These are phyloP conservation scores for Backusella tarrabulga DNA, from an alignment of 192 early-diverging fungal species.

Conservation along the genomic window DNA sequence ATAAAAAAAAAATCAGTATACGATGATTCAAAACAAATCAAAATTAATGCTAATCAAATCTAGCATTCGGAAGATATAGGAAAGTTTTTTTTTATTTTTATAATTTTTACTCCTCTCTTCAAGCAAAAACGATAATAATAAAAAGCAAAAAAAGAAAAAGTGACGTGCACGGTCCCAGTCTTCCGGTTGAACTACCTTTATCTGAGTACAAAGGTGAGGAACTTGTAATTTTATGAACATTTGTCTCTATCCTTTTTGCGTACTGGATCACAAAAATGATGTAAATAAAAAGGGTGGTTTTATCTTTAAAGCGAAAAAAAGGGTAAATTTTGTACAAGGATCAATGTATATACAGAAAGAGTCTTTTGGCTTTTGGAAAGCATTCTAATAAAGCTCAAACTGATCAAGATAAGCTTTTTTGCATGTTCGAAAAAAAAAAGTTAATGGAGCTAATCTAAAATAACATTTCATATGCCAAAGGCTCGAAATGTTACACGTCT, in stretches of 20 bases:
- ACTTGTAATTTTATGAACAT: neutral
- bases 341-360: neutral
- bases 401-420: neutral
- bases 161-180: conserved; percentile 2
- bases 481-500: neutral
- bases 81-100: neutral
- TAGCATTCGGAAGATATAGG: neutral
- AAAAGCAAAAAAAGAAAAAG: neutral
- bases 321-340: neutral
- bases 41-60: neutral
- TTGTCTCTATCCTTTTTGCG: neutral
- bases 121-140: too few relatives aligned
- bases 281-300: neutral
- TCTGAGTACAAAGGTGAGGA: neutral
- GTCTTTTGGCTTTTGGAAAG: neutral
- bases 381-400: neutral
- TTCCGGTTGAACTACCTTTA: neutral
- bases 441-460: neutral
- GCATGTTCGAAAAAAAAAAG: neutral
- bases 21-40: neutral
- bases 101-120: neutral
- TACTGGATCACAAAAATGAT: neutral
- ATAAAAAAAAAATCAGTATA: too few relatives aligned
- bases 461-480: conserved; percentile 2
- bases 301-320: neutral